A percentile compares a stretch with the other conserved stretches of the same genome.
These are phyloP conservation scores for Naganishia vishniacii DNA, from an alignment of 768 basidiomycete genomes.

Conservation along the genomic window DNA sequence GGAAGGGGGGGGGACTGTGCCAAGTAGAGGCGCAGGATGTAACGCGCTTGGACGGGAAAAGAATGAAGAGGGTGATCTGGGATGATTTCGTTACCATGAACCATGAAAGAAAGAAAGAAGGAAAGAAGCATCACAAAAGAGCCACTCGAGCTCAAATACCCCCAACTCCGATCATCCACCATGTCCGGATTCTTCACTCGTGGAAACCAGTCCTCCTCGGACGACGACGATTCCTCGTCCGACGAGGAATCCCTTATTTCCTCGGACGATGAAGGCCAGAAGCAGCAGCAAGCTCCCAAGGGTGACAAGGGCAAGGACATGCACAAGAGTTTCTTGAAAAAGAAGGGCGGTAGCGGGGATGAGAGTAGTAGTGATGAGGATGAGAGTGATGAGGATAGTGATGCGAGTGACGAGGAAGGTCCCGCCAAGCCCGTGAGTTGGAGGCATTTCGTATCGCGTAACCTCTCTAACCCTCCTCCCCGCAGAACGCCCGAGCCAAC, in stretches of 20 bases:
- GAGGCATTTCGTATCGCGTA: not conserved
- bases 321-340: constrained; percentile 19
- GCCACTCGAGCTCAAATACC: no score
- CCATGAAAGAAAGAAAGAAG: no score
- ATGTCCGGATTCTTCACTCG: constrained; percentile 48
- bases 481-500: constrained; percentile 48
- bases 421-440: constrained; percentile 40
- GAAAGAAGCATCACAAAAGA: no score
- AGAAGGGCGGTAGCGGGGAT: constrained; percentile 56
- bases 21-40: no score
- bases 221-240: constrained; percentile 36
- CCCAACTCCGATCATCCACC: no score
- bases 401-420: constrained; percentile 51
- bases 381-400: constrained; percentile 49
- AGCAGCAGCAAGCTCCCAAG: constrained; percentile 19
- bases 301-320: constrained; percentile 11
- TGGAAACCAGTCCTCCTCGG: constrained; percentile 36
- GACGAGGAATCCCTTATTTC: constrained; percentile 47
- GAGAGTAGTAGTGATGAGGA: constrained; percentile 52
- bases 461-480: not conserved
- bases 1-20: no score
- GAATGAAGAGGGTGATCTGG: no score
- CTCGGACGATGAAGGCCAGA: constrained; percentile 34
- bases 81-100: no score
- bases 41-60: no score